Evolutionary conservation across 2,329 filamentous ascomycete genomes (phyloP).

Genomic region (Sporothrix pseudoabietina): DNA sequence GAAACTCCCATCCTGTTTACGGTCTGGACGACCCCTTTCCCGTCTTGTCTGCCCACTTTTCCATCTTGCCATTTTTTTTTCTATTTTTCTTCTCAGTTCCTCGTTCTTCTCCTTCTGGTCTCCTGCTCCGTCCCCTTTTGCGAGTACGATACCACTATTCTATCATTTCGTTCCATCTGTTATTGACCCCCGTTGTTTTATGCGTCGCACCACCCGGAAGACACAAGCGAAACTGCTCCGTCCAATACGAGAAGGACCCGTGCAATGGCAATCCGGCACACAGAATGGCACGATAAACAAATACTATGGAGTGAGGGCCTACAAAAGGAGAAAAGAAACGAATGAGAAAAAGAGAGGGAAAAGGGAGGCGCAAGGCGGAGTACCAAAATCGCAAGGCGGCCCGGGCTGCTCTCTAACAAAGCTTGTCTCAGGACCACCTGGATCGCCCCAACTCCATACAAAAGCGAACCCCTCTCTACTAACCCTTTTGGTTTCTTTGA

Average conservation of each 20-base stretch:
- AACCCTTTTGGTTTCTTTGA: not conserved
- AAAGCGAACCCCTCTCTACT: not conserved
- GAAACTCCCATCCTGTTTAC: conserved; percentile 21
- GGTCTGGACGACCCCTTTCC: not conserved
- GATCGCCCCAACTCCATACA: conserved; percentile 23
- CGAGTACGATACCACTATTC: not conserved
- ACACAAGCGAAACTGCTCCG: conserved; percentile 20
- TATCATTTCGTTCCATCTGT: not conserved
- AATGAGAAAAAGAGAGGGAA: not conserved
- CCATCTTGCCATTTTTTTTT: not conserved
- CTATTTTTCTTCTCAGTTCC: not conserved
- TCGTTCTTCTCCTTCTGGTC: not conserved
- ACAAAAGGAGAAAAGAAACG: not conserved
- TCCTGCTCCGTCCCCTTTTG: not conserved
- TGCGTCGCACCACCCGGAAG: conserved; percentile 28
- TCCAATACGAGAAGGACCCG: conserved; percentile 9
- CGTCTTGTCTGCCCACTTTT: conserved; percentile 15
- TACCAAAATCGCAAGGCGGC: not conserved
- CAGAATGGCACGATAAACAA: conserved; percentile 13
- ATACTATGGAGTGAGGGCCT: not conserved
- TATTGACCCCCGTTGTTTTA: conserved; percentile 3
- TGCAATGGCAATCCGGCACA: conserved; percentile 12
- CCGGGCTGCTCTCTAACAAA: conserved; percentile 27
- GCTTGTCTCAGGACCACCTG: conserved; percentile 30
- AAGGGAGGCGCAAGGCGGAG: not conserved